Conservation (phyloP, 495 filamentous ascomycete species). For the Annulohypoxylon maeteangense region DNA sequence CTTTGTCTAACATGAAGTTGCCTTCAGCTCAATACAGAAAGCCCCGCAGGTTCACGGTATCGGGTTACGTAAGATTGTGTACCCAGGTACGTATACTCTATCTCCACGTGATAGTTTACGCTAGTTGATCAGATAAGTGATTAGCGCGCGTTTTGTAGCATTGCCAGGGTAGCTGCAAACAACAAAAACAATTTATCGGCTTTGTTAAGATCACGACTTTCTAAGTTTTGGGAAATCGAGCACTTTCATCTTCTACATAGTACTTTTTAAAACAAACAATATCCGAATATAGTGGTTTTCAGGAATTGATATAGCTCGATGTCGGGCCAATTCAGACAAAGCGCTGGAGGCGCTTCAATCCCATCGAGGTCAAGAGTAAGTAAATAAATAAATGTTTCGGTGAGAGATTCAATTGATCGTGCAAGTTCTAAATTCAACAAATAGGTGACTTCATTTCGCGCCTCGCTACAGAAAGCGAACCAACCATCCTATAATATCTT, state of each 20-base stretch:
- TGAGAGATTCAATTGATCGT: background rate
- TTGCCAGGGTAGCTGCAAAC: constrained; percentile 40
- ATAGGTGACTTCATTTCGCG: constrained; percentile 51
- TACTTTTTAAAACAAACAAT: constrained; percentile 7
- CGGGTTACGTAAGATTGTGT: background rate
- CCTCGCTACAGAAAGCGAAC: constrained; percentile 50
- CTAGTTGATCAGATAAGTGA: constrained; percentile 7
- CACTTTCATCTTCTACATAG: constrained; percentile 3
- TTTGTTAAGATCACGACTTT: constrained; percentile 19
- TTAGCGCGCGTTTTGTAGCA: constrained; percentile 9
- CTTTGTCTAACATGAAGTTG: background rate
- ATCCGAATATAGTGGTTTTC: background rate
- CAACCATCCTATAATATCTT: constrained; percentile 73
- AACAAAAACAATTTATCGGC: constrained; percentile 41
- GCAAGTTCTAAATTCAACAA: constrained; percentile 8
- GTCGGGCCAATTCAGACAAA: constrained; percentile 51
- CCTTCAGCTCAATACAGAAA: background rate
- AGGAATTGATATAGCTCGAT: constrained; percentile 32
- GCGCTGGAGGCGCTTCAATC: constrained; percentile 45
- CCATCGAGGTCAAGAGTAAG: constrained; percentile 57
- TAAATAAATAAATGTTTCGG: constrained; percentile 33
- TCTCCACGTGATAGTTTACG: constrained; percentile 22
- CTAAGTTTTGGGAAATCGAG: background rate
- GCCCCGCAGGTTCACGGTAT: background rate
- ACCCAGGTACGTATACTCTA: background rate